These are phyloP conservation scores for Aspergillus spinulosporus DNA, from an alignment of 2,329 filamentous ascomycete genomes.

Conservation along the genomic window DNA sequence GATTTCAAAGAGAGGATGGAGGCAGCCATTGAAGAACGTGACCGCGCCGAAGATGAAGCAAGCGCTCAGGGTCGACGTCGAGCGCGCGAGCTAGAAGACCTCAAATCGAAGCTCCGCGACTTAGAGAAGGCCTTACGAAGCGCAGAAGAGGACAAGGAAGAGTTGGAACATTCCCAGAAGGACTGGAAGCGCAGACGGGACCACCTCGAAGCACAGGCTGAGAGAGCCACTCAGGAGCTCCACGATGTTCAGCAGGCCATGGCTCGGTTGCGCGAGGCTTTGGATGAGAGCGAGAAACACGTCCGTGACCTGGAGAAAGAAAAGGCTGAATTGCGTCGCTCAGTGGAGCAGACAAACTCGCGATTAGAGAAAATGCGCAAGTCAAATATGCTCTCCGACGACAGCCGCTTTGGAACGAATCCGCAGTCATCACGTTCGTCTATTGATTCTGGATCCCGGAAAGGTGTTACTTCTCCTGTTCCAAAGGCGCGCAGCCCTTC, in stretches of 20 bases:
- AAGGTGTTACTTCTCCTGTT: conserved; percentile 51
- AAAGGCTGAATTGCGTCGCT: conserved; percentile 69
- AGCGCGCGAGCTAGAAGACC: conserved; percentile 81
- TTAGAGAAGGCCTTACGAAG: conserved; percentile 74
- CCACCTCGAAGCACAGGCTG: conserved; percentile 70
- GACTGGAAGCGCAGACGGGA: conserved; percentile 73
- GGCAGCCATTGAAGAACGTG: conserved; percentile 86
- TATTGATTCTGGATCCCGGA: conserved; percentile 53
- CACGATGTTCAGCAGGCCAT: conserved; percentile 75
- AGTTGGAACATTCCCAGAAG: conserved; percentile 70
- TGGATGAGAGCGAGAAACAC: conserved; percentile 86
- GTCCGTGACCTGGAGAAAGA: conserved; percentile 81
- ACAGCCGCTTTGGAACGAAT: conserved; percentile 53
- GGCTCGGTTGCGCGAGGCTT: conserved; percentile 71
- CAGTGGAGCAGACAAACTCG: conserved; percentile 74
- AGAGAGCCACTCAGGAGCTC: conserved; percentile 70
- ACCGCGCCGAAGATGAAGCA: conserved; percentile 88
- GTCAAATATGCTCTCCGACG: conserved; percentile 59
- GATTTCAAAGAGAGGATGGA: conserved; percentile 91
- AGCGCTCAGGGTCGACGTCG: conserved; percentile 73
- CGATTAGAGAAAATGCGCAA: conserved; percentile 79
- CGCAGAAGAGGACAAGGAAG: conserved; percentile 72
- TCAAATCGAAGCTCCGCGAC: conserved; percentile 75
- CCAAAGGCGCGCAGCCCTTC: conserved; percentile 40
- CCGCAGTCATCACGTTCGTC: conserved; percentile 59